These are phyloP conservation scores for Pichia cabralensis DNA, from an alignment of 805 yeast genomes.

Conservation along the genomic window DNA sequence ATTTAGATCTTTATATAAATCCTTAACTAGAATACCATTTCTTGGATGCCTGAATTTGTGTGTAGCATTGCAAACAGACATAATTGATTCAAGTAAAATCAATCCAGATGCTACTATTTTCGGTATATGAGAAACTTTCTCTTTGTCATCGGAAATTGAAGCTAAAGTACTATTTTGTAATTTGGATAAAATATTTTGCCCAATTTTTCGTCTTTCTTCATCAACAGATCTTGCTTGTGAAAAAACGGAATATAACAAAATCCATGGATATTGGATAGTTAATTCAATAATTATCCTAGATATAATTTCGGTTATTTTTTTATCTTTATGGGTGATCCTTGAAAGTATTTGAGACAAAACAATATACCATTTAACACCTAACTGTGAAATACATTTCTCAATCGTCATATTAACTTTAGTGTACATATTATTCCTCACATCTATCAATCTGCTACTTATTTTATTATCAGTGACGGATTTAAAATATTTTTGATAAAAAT, in stretches of 20 bases:
- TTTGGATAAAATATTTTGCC: conserved; percentile 33
- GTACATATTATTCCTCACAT: conserved; percentile 4
- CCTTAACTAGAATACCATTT: conserved; percentile 4
- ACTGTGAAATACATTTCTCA: conserved; percentile 18
- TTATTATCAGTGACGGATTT: not conserved
- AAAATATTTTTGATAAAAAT: conserved; percentile 40
- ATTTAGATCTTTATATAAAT: conserved; percentile 31
- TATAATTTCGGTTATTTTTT: conserved; percentile 44
- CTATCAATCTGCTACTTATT: conserved; percentile 1
- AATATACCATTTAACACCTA: conserved; percentile 56
- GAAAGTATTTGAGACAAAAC: conserved; percentile 83
- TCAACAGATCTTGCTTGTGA: conserved; percentile 57
- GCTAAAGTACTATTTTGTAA: conserved; percentile 15
- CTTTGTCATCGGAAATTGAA: no score
- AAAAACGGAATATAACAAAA: conserved; percentile 76
- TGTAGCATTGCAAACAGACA: conserved; percentile 27
- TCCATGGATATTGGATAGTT: conserved; percentile 61
- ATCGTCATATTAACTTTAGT: conserved; percentile 4
- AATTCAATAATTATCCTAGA: conserved; percentile 48
- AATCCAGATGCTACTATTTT: conserved; percentile 21
- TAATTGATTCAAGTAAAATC: conserved; percentile 33
- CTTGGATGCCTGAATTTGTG: conserved; percentile 7
- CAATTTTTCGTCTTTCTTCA: conserved; percentile 35
- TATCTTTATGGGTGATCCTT: conserved; percentile 57
- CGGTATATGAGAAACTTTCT: conserved; percentile 7